Percentiles rank a stretch among this genome's conserved stretches.
These are phyloP conservation scores for Penicillium sp. DNA, from an alignment of 2,329 filamentous ascomycete species.

Conservation along the genomic window DNA sequence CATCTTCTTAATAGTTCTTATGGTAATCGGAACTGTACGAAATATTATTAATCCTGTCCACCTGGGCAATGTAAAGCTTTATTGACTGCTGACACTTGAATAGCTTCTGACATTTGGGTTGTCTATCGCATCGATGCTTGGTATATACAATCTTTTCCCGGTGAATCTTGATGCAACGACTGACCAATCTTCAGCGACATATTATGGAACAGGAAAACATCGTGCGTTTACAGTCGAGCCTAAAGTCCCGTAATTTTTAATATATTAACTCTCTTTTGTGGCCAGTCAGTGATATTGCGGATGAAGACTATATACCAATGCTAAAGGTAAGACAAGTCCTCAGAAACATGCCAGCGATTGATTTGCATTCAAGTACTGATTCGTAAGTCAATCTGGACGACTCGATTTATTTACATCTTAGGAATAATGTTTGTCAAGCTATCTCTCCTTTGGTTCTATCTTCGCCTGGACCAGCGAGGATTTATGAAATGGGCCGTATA, in stretches of 20 bases:
- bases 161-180: background rate
- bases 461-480: background rate
- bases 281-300: background rate
- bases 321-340: background rate
- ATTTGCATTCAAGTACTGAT: background rate
- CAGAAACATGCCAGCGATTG: background rate
- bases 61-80: background rate
- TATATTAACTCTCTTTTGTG: background rate
- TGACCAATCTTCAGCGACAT: background rate
- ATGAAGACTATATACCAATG: background rate
- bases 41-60: too few species aligned
- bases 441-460: conserved; percentile 1
- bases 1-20: background rate
- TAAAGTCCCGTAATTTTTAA: too few species aligned
- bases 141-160: background rate
- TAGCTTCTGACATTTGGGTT: background rate
- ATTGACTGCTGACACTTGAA: background rate
- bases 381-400: background rate
- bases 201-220: conserved; percentile 1
- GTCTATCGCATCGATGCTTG: background rate
- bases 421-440: background rate
- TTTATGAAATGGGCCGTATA: conserved; percentile 4
- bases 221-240: background rate
- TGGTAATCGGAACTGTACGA: background rate
- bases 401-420: background rate